phyloP scores from a whole-genome alignment of 2,329 filamentous ascomycete genomes.

The Colletotrichum camelliae region DNA sequence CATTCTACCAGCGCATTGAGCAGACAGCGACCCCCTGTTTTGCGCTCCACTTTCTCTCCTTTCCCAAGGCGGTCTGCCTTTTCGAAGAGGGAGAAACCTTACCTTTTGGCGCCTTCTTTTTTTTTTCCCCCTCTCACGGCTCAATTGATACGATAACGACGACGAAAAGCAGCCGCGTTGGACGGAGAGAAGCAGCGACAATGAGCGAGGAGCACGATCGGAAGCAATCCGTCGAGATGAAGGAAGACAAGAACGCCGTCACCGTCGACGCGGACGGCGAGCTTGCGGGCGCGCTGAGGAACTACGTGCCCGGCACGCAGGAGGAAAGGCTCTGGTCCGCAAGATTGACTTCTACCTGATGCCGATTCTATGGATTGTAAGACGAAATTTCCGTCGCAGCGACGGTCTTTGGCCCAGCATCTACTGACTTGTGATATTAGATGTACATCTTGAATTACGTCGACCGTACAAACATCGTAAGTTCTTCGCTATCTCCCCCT shows the following conservation, averaged over 20 bases:
- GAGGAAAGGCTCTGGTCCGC: slow-evolving; percentile 25
- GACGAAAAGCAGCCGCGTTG: not conserved
- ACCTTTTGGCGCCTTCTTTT: not conserved
- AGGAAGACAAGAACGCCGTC: slow-evolving; percentile 19
- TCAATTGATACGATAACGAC: not conserved
- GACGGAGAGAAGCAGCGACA: not conserved
- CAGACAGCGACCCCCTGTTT: not conserved
- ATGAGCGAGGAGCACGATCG: not conserved
- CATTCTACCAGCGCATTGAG: not conserved
- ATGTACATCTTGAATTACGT: slow-evolving; percentile 33
- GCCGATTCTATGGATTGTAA: not conserved
- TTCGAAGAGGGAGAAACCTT: not conserved
- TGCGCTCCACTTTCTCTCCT: not conserved
- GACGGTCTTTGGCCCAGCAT: not conserved
- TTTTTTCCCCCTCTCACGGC: not conserved
- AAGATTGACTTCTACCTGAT: slow-evolving; percentile 23
- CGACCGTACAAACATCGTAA: slow-evolving; percentile 33
- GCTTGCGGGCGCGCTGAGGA: slow-evolving; percentile 28
- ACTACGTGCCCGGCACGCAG: slow-evolving; percentile 29
- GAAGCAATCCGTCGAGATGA: slow-evolving; percentile 22
- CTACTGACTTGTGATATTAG: not conserved
- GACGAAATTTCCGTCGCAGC: not conserved
- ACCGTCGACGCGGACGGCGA: slow-evolving; percentile 23
- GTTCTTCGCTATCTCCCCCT: not conserved
- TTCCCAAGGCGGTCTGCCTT: not conserved